phyloP scores from a whole-genome alignment of 768 basidiomycete species.

The Suillus ampliporus region DNA sequence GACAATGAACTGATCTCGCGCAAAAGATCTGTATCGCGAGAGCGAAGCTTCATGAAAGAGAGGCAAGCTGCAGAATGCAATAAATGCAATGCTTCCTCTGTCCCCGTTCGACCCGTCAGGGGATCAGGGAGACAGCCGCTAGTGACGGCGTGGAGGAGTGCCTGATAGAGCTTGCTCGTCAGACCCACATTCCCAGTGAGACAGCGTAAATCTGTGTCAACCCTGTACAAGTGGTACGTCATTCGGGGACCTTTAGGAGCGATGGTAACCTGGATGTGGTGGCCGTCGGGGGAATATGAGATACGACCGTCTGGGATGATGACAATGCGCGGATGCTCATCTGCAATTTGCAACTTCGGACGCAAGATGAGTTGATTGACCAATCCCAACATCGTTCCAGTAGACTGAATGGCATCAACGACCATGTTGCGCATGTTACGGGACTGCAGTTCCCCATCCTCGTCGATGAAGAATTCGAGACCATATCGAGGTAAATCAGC shows the following conservation, averaged over 20 bases:
- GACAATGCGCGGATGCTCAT: slow-evolving; percentile 30
- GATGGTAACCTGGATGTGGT: slow-evolving; percentile 26
- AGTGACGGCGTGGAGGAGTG: slow-evolving; percentile 52
- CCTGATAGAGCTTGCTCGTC: slow-evolving; percentile 39
- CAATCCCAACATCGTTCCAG: slow-evolving; percentile 52
- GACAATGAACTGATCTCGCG: slow-evolving; percentile 38
- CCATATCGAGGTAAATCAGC: slow-evolving; percentile 46
- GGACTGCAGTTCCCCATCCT: slow-evolving; percentile 42
- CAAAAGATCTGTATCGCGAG: slow-evolving; percentile 39
- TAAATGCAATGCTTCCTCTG: slow-evolving; percentile 47
- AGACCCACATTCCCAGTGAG: slow-evolving; percentile 34
- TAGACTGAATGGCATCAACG: slow-evolving; percentile 47
- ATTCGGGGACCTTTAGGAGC: slow-evolving; percentile 7
- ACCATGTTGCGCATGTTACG: slow-evolving; percentile 47
- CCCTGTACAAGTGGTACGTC: slow-evolving; percentile 34
- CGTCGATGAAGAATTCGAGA: slow-evolving; percentile 46
- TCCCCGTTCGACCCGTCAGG: slow-evolving; percentile 48
- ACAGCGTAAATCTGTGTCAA: slow-evolving; percentile 37
- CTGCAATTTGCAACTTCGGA: slow-evolving; percentile 16
- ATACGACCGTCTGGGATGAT: slow-evolving; percentile 46
- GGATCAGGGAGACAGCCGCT: slow-evolving; percentile 48
- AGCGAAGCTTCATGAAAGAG: slow-evolving; percentile 46
- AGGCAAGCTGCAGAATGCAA: slow-evolving; percentile 42
- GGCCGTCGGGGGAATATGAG: slow-evolving; percentile 13
- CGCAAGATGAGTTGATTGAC: slow-evolving; percentile 46